Evolutionary conservation across 305 asterid genomes (phyloP), one percentile per base, ranked within the genome.

Genomic region (Fraxinus nigra): DNA sequence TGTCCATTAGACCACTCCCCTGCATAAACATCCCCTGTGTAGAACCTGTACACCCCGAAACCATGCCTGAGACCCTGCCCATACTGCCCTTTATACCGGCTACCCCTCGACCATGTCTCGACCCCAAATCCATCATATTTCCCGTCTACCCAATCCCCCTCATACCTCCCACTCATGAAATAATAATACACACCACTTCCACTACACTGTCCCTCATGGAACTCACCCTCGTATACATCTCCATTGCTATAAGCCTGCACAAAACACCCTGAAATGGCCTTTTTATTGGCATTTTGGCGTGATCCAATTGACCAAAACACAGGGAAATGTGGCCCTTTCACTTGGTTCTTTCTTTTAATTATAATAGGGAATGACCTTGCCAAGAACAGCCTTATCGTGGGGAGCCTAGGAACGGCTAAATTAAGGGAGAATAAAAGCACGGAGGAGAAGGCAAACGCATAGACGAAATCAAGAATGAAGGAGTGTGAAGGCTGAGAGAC

Each of bases 1-100:
- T 93, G 98, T 80, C 98, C 98, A 83, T 91, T 92, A 16, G 92
- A 93, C 98, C 98, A 95, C 69, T 95, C 98, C 54, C 98, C 98
- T 30, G 98, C 95, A 85, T 93, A 95, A 14, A 93, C 97, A 87
- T 95, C 98, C 22, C 98, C 98, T 0, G 98, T 95, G 74, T 92
- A 95, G 82, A 95, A 93, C 86, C 98, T 89, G 79, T 92, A 95
- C 73, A 95, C 97, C 3, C 98, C 98, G 81, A 91, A 90, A 82
- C 98, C 97, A 88, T 95, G 96, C 87, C 98, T 89, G 81, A 93
- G 95, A 10, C 98, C 97, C 80, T 92, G 97, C 85, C 95, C 85
- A 77, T 94, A 92, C 85, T 93, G 98, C 77, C 98, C 98, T 80
- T 96, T 85, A 79, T 94, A 91, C 20, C 98, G 86, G 82, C 98